Percentiles rank a stretch among this genome's conserved stretches.
phyloP scores from a whole-genome alignment of 2,329 filamentous ascomycete genomes.

The Leptographium lundbergii region DNA sequence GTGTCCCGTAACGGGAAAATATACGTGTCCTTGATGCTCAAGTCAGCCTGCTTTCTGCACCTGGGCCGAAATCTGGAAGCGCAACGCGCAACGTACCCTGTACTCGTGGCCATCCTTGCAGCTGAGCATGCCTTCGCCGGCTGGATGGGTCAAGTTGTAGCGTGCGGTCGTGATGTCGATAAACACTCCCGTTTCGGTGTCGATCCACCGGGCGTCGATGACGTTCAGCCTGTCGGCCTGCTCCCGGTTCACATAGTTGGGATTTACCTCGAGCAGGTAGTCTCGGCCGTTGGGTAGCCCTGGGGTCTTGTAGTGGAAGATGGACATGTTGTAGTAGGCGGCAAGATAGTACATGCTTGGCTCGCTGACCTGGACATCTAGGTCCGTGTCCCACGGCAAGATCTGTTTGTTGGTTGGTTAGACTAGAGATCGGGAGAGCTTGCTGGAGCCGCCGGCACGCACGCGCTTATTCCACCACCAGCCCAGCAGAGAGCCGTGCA shows the following conservation, averaged over 20 bases:
- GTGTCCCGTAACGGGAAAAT: slow-evolving; percentile 59
- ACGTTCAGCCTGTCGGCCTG: slow-evolving; percentile 26
- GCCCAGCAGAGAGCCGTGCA: slow-evolving; percentile 70
- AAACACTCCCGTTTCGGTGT: slow-evolving; percentile 31
- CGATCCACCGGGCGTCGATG: slow-evolving; percentile 37
- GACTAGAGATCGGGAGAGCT: background rate
- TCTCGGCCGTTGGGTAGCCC: slow-evolving; percentile 24
- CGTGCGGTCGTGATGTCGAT: slow-evolving; percentile 39
- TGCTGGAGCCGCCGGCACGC: slow-evolving; percentile 7
- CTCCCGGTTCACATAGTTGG: slow-evolving; percentile 25
- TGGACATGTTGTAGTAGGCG: slow-evolving; percentile 50
- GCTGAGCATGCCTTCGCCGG: slow-evolving; percentile 31
- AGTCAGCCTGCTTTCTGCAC: background rate
- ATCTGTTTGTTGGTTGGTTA: background rate
- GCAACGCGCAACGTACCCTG: slow-evolving; percentile 18
- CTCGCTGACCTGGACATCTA: slow-evolving; percentile 61
- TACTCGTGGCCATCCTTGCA: slow-evolving; percentile 40
- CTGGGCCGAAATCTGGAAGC: background rate
- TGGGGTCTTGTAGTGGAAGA: slow-evolving; percentile 29
- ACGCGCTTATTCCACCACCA: slow-evolving; percentile 70
- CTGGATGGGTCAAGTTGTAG: slow-evolving; percentile 31
- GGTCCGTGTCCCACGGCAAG: slow-evolving; percentile 67
- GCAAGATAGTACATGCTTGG: slow-evolving; percentile 54
- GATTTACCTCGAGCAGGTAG: slow-evolving; percentile 38
- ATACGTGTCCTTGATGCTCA: slow-evolving; percentile 34